These are phyloP conservation scores for Pelagophyceae sp. DNA, from an alignment of 352 stramenopile genomes.

Conservation along the genomic window DNA sequence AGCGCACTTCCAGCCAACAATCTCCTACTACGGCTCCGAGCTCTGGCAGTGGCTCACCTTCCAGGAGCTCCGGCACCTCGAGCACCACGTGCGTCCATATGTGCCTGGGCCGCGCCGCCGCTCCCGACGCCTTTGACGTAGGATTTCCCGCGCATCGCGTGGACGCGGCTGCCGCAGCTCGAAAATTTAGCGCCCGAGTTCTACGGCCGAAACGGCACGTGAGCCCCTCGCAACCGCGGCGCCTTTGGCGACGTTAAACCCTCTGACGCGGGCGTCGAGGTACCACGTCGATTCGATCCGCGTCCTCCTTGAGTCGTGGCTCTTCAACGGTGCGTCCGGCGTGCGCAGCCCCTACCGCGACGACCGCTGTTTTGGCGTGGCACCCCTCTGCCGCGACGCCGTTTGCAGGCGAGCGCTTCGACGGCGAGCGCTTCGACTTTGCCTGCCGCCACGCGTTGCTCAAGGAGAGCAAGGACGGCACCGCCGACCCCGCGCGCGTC, in stretches of 20 bases:
- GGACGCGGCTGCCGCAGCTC: neutral
- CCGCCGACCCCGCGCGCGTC: no score
- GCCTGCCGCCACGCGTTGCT: neutral
- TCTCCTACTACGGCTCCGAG: constrained; percentile 28
- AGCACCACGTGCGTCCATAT: no score
- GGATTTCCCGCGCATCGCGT: constrained; percentile 4
- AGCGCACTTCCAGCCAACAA: constrained; percentile 24
- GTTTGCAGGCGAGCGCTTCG: no score
- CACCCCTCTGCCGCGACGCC: neutral
- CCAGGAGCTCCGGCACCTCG: constrained; percentile 31
- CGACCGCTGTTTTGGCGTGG: no score
- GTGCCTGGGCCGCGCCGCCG: no score
- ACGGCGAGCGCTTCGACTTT: constrained; percentile 1
- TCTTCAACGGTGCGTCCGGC: neutral
- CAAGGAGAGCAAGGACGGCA: no score
- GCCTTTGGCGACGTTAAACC: no score
- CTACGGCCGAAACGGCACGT: no score
- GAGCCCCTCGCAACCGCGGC: no score
- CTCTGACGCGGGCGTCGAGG: no score
- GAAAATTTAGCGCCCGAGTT: neutral
- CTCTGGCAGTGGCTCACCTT: constrained; percentile 35
- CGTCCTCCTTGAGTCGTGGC: neutral
- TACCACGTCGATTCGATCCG: neutral
- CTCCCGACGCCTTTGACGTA: no score
- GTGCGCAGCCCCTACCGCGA: no score